Conservation (phyloP, 73 alveolate species). For the Paramecium sexaurelia region DNA sequence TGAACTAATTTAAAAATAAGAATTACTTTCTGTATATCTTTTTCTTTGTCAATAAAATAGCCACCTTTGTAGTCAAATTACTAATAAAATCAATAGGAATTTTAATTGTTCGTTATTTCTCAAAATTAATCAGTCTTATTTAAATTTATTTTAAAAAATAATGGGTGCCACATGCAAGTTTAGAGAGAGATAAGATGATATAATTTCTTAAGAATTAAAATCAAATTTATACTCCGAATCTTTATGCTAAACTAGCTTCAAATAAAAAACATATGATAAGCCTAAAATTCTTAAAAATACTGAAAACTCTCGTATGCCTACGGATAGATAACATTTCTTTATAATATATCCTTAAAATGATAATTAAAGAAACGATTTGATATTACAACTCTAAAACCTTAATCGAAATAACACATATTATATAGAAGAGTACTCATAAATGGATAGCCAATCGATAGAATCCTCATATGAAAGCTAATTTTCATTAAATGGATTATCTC, state of each 20-base stretch:
- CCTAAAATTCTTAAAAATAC: neutral
- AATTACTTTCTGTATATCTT: no score
- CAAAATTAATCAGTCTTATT: neutral
- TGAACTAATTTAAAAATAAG: no score
- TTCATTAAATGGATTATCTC: neutral
- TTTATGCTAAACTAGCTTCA: neutral
- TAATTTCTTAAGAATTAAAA: neutral
- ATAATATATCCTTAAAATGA: neutral
- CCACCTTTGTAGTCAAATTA: no score
- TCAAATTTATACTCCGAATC: neutral
- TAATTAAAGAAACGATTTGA: neutral
- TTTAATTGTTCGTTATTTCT: neutral
- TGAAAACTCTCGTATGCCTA: neutral
- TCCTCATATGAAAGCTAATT: neutral
- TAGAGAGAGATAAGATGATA: neutral
- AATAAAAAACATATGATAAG: neutral
- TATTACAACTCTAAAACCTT: slow-evolving; percentile 11
- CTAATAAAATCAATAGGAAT: neutral
- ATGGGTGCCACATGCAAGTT: slow-evolving; percentile 32
- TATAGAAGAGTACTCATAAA: neutral
- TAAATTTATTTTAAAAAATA: neutral
- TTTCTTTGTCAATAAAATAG: no score
- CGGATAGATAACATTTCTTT: neutral
- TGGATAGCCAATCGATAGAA: neutral
- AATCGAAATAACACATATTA: neutral